Percentiles rank a stretch among this genome's conserved stretches.
Evolutionary conservation across 2,329 filamentous ascomycete genomes (phyloP).

Genomic region (Magnaporthiopsis poae): DNA sequence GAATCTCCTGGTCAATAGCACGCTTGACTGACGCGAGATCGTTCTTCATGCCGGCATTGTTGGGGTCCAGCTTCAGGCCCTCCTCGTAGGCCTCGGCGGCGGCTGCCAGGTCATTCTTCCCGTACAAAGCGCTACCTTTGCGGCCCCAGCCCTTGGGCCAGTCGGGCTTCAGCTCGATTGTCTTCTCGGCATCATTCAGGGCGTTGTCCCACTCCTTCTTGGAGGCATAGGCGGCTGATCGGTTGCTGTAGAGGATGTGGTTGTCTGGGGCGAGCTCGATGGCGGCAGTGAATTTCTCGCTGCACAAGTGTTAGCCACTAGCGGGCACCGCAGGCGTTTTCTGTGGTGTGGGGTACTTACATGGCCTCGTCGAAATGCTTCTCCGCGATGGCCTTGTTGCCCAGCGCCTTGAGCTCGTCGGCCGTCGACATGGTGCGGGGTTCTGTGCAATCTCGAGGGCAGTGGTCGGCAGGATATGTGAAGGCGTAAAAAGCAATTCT

Average conservation of each 20-base stretch:
- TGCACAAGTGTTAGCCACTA: conserved; percentile 26
- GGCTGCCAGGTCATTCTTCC: conserved; percentile 71
- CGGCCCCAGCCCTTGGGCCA: conserved; percentile 96
- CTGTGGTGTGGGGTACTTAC: conserved; percentile 47
- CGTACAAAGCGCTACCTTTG: conserved; percentile 85
- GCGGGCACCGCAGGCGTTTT: neutral
- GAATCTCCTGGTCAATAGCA: conserved; percentile 68
- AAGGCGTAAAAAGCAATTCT: neutral
- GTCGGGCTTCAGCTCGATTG: conserved; percentile 87
- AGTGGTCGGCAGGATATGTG: neutral
- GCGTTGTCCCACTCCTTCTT: conserved; percentile 80
- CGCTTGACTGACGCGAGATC: conserved; percentile 77
- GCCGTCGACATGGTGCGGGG: conserved; percentile 42
- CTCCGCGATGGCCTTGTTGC: conserved; percentile 95
- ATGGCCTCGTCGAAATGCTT: conserved; percentile 95
- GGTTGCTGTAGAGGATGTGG: conserved; percentile 96
- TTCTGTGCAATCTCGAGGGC: neutral
- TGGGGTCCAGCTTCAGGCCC: conserved; percentile 84
- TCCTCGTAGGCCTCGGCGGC: conserved; percentile 86
- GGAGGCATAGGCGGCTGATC: conserved; percentile 78
- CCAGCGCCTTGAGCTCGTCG: conserved; percentile 85
- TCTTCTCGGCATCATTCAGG: conserved; percentile 83
- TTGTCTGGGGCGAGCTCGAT: conserved; percentile 81
- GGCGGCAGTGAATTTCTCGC: conserved; percentile 87
- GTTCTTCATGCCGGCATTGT: conserved; percentile 85